Conservation (phyloP, 768 basidiomycete species). For the Mycena vitilis region DNA sequence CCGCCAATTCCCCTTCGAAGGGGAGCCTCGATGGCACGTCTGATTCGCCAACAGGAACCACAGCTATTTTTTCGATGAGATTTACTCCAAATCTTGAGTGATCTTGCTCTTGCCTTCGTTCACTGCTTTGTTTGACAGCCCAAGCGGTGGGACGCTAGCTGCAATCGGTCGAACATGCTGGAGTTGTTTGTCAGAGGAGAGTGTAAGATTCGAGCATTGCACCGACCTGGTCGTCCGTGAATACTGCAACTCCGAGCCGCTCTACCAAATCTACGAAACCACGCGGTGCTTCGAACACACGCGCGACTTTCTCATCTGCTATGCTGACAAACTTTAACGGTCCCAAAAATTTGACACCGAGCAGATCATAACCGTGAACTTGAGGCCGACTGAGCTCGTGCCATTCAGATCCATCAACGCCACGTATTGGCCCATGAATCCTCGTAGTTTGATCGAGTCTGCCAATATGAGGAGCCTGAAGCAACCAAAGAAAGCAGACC, state of each 20-base stretch:
- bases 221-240: constrained; percentile 64
- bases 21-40: constrained; percentile 57
- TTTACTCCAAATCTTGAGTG: not conserved
- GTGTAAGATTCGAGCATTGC: not conserved
- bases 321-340: constrained; percentile 87
- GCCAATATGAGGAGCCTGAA: constrained; percentile 13
- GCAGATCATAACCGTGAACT: constrained; percentile 95
- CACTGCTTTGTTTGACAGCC: constrained; percentile 94
- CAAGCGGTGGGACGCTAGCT: constrained; percentile 93
- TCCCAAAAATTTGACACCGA: constrained; percentile 81
- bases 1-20: constrained; percentile 91
- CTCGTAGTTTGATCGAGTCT: constrained; percentile 94
- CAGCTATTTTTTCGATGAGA: constrained; percentile 14
- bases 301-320: constrained; percentile 95
- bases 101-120: constrained; percentile 63
- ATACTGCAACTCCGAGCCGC: constrained; percentile 58
- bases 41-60: constrained; percentile 22
- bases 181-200: constrained; percentile 20
- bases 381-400: constrained; percentile 94
- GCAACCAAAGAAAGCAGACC: constrained; percentile 36
- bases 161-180: constrained; percentile 75
- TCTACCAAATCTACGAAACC: constrained; percentile 79
- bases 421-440: constrained; percentile 74
- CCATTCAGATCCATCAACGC: constrained; percentile 58
- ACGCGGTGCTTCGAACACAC: constrained; percentile 92